These are phyloP conservation scores for Arthrobotrys conoides DNA, from an alignment of 2,329 filamentous ascomycete genomes.

Conservation along the genomic window DNA sequence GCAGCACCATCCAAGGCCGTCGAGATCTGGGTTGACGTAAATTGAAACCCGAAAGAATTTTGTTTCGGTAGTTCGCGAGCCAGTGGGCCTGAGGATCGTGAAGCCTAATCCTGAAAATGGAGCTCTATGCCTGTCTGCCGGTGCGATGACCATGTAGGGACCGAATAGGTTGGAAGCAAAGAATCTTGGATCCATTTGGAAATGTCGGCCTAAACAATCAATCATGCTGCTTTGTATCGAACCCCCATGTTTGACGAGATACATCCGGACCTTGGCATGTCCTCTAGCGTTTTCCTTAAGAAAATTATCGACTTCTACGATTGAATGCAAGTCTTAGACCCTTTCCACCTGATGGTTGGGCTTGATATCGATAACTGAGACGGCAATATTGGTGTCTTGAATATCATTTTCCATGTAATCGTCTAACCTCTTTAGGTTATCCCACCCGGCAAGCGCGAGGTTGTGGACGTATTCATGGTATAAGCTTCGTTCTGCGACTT, in stretches of 20 bases:
- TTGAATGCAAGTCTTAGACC: conserved; percentile 32
- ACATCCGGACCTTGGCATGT: conserved; percentile 52
- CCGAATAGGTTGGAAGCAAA: conserved; percentile 53
- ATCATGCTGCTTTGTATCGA: conserved; percentile 60
- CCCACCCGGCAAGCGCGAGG: conserved; percentile 64
- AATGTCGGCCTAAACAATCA: conserved; percentile 46
- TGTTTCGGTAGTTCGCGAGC: conserved; percentile 62
- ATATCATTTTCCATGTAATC: conserved; percentile 62
- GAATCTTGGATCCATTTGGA: conserved; percentile 61
- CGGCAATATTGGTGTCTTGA: conserved; percentile 61
- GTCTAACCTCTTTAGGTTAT: conserved; percentile 63
- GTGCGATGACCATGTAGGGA: conserved; percentile 45
- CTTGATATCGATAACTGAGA: conserved; percentile 64
- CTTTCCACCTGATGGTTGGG: conserved; percentile 44
- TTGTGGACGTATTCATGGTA: conserved; percentile 64
- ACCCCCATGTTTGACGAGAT: conserved; percentile 56
- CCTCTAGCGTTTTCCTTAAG: conserved; percentile 39
- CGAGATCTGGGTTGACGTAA: conserved; percentile 62
- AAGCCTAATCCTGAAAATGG: conserved; percentile 62
- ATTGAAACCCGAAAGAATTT: conserved; percentile 64
- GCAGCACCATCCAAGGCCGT: conserved; percentile 64
- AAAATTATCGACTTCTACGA: conserved; percentile 41
- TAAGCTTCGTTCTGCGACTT: conserved; percentile 22
- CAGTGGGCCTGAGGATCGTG: conserved; percentile 61
- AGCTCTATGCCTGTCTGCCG: conserved; percentile 44